These are phyloP conservation scores for Laguncularia racemosa DNA, from an alignment of 345 rosid species.

Conservation along the genomic window DNA sequence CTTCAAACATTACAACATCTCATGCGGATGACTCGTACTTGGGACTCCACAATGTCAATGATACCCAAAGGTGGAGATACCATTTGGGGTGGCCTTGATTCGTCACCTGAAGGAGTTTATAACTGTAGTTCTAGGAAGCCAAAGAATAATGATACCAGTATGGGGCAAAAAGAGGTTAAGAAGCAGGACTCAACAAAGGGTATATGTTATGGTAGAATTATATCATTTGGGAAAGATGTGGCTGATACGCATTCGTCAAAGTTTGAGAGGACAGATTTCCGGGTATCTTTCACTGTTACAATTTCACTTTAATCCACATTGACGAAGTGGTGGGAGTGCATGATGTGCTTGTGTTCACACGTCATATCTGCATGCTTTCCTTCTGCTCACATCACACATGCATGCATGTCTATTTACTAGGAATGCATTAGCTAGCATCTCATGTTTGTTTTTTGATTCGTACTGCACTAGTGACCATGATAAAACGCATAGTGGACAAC, in stretches of 20 bases:
- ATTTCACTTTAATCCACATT: not conserved
- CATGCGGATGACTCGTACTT: conserved; percentile 63
- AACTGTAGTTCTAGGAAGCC: conserved; percentile 19
- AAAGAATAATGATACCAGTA: conserved; percentile 18
- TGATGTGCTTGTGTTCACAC: too few relatives aligned
- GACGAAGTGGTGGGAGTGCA: too few relatives aligned
- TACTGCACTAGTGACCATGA: too few relatives aligned
- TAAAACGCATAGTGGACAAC: too few relatives aligned
- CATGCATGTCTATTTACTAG: too few relatives aligned
- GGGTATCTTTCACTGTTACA: conserved; percentile 30
- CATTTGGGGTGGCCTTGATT: conserved; percentile 62
- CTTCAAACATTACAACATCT: conserved; percentile 52
- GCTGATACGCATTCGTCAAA: conserved; percentile 40
- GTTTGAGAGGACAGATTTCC: conserved; percentile 42
- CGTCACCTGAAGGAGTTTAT: conserved; percentile 54
- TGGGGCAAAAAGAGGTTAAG: conserved; percentile 11
- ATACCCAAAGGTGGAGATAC: conserved; percentile 71
- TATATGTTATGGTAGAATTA: conserved; percentile 50
- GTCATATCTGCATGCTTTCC: too few relatives aligned
- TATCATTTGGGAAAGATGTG: conserved; percentile 56
- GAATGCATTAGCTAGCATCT: too few relatives aligned
- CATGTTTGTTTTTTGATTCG: too few relatives aligned
- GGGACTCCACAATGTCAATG: conserved; percentile 77
- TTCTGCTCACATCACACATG: too few relatives aligned
- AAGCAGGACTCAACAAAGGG: conserved; percentile 6